Percentiles rank a stretch among this genome's conserved stretches.
Conservation (phyloP, 345 rosid genomes). For the Salix caprea region DNA sequence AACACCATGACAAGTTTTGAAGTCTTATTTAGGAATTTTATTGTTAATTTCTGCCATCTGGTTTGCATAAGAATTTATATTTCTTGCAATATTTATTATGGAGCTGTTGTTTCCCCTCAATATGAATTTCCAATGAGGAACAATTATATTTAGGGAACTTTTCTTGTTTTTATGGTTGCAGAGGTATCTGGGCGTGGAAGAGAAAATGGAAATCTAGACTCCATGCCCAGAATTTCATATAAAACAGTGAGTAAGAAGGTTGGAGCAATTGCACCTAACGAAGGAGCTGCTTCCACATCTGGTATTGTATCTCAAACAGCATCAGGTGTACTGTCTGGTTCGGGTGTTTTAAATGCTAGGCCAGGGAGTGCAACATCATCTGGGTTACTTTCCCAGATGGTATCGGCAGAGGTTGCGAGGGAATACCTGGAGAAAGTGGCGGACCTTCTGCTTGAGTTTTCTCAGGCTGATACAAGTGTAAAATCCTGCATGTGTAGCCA, state of each 20-base stretch:
- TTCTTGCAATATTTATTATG: neutral
- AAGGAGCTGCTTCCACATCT: constrained; percentile 69
- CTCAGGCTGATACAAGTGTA: constrained; percentile 90
- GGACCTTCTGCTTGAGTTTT: constrained; percentile 93
- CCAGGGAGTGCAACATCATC: constrained; percentile 96
- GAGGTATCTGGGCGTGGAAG: constrained; percentile 83
- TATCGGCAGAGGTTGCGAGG: constrained; percentile 87
- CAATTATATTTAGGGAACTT: neutral
- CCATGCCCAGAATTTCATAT: constrained; percentile 51
- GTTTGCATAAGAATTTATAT: neutral
- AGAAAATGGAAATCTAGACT: constrained; percentile 70
- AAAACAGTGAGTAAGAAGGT: constrained; percentile 63
- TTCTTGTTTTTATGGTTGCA: constrained; percentile 29
- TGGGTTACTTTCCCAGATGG: constrained; percentile 86
- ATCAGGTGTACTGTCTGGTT: constrained; percentile 93
- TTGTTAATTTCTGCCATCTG: neutral
- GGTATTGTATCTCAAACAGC: constrained; percentile 88
- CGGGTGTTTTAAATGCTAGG: constrained; percentile 95
- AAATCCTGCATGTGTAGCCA: constrained; percentile 91
- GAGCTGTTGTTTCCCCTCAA: neutral
- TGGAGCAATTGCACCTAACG: constrained; percentile 43
- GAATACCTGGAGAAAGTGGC: constrained; percentile 97
- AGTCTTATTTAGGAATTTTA: neutral
- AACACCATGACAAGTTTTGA: neutral
- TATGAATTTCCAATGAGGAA: neutral